Percentiles rank a stretch among this genome's conserved stretches.
Evolutionary conservation across 768 basidiomycete genomes (phyloP).

Genomic region (Imleria badia): DNA sequence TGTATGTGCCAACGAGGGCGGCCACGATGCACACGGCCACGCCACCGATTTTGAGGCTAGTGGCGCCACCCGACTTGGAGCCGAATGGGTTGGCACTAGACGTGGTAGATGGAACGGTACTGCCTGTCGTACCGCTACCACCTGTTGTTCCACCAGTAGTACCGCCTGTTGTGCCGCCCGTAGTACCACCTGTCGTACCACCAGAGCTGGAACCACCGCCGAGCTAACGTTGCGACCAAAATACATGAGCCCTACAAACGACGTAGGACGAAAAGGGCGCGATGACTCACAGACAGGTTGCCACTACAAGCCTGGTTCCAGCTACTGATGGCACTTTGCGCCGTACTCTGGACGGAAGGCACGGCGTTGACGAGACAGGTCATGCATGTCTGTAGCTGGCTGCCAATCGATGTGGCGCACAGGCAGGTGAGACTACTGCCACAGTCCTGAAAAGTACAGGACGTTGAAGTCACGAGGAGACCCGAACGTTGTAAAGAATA

Average conservation of each 20-base stretch:
- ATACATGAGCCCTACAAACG: background rate
- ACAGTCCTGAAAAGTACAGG: constrained; percentile 9
- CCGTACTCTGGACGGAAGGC: background rate
- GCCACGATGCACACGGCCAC: constrained; percentile 2
- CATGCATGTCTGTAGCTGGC: constrained; percentile 19
- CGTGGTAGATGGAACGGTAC: background rate
- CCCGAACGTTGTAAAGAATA: background rate
- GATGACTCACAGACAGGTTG: constrained; percentile 15
- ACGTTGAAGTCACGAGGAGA: background rate
- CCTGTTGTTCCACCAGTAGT: no score
- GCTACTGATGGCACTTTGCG: constrained; percentile 6
- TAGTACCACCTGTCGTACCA: no score
- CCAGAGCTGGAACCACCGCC: constrained; percentile 2
- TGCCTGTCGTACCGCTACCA: background rate
- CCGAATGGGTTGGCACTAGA: background rate
- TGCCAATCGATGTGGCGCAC: constrained; percentile 13
- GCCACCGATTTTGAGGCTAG: constrained; percentile 4
- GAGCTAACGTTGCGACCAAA: constrained; percentile 4
- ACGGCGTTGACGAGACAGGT: constrained; percentile 13
- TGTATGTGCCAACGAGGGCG: constrained; percentile 9
- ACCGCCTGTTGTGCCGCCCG: no score
- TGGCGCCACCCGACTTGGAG: background rate
- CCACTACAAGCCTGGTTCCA: constrained; percentile 22
- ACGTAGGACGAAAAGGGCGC: no score
- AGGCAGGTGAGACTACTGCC: background rate